Base-by-base conservation (phyloP, 306 rosid species). In the Quercus glauca region DNA sequence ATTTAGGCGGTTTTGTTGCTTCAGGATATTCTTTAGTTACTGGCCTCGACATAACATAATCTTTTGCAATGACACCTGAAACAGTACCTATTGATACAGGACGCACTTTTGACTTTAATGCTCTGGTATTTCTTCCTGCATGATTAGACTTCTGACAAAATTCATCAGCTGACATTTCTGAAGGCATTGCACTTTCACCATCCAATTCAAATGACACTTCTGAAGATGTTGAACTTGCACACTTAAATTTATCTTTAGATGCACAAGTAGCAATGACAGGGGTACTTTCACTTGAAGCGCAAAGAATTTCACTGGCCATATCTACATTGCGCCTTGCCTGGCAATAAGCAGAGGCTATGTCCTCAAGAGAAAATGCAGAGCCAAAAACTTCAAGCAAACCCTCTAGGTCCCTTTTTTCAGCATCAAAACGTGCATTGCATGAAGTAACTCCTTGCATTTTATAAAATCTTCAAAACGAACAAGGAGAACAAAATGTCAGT, bases 21-120 rank as follows among this genome's bases (percentile, higher is more conserved):
- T 69, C 86, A 15, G 43, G 19, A 33, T 68, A 73, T n/a, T 59
- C 59, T 51, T 65, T 76, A 26, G 19, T 76, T 64, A 55, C 33
- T 67, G 75, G 45, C 58, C 74, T 76, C 63, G 41, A 71, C 25
- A 69, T 55, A 53, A 56, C 26, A 59, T 69, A 79, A 18, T 82
- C 82, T 26, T 67, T 86, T 82, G 84, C 89, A 73, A 86, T 84
- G 57, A 79, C 29, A 33, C 82, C 69, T 57, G 89, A 79, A 61
- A 86, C 78, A 45, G 79, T 76, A 33, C 89, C 89, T 26, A 73
- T 23, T 25, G 86, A 86, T 23, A 35, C 69, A 71, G 75, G 41
- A n/a, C 13, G 52, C 29, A 31, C 45, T 73, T 79, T 82, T 49
- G 80, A 79, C 41, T 79, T 85, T 37, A 60, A 60, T 28, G 73